Base-by-base conservation (phyloP, 768 basidiomycete genomes). In the Amanita exitialis region DNA sequence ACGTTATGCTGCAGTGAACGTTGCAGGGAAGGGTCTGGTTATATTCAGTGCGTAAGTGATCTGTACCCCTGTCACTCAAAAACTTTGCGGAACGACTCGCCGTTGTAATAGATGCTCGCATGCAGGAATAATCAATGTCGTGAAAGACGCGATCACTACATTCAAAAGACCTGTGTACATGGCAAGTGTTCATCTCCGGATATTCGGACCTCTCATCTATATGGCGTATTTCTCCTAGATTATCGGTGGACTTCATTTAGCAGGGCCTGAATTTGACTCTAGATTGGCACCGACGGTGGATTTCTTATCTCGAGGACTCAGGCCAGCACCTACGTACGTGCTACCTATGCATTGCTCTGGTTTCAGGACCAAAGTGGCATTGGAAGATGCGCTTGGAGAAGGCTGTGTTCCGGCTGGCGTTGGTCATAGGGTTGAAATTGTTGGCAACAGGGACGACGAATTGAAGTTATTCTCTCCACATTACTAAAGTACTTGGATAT, bases 271-370 rank as follows among this genome's bases (percentile, higher is more conserved):
- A 53, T 72, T 81, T 15, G 69, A 69, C 8, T 66, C 73, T 20
- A 80, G 86, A 43, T 80, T 90, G 49, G 70, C 70, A 1, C 77
- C 77, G 8, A 92, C 90, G 0, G 77, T 90, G 47, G 64, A 82
- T 10, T 90, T 87, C 63, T 66, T 92, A 30, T 74, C 82, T 0
- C 66, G 71, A n/a, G 58, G 73, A 48, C 65, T 90, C 27, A 61
- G 67, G 6, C 86, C 88, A 9, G 63, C 78, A 0, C 87, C 86
- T 1, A 73, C 71, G 1, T 90, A 83, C 55, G 64, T 91, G 42
- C 70, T 91, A 0, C 90, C 89, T 0, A 85, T 92, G 80, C 90
- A 92, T 61, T 92, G 90, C 58, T 79, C 85, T 2, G 89, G 89
- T 3, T 87, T 90, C 59, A 72, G 74, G n/a, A 76, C 77, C 32